Base-by-base conservation (phyloP, 352 stramenopile species). In the Pythium sukuiense region DNA sequence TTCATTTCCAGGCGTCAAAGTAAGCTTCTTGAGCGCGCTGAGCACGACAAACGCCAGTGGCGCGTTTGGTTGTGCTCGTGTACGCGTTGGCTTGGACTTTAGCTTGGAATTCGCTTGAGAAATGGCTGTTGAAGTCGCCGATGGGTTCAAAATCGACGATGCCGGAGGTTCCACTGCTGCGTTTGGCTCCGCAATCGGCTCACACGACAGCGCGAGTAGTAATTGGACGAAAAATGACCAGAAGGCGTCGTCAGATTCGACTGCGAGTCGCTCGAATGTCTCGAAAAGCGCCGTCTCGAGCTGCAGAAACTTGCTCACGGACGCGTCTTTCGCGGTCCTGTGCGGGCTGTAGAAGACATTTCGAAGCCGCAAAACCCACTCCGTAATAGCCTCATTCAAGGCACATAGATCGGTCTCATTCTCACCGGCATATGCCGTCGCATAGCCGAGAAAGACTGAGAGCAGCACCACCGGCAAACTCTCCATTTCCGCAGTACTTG, bases 31-130 rank as follows among this genome's bases (percentile, higher is more conserved):
- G 29, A 90, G 58, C 26, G 81, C 77, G 33, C 80, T 85, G 20
- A 85, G 55, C 7, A 84, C 64, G 4, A 90, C 59, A 65, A 85
- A 90, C 41, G 78, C 75, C 12, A 90, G 63, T 8, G 81, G 79
- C 1, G 74, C 69, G 20, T 80, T 76, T 2, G 81, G 76, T 54
- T 90, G 77, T 5, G 69, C 39, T 13, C 53, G 41, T 6, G 53
- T 39, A 9, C 59, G 50, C 6, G 54, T 24, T 3, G 59, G n/a
- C 48, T 75, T 69, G 5, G 30, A 61, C 45, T 81, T 80, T n/a
- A 61, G 71, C 67, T 77, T 89, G 32, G 59, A 2, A 46, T 65
- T 73, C 46, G 70, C 71, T 35, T 73, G 63, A 52, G 33, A 26
- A 55, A 1, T 45, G 9, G 41, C 41, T 16, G 35, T 41, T 32